Conservation (phyloP, 2,329 filamentous ascomycete species). For the Pseudocercospora musae region DNA sequence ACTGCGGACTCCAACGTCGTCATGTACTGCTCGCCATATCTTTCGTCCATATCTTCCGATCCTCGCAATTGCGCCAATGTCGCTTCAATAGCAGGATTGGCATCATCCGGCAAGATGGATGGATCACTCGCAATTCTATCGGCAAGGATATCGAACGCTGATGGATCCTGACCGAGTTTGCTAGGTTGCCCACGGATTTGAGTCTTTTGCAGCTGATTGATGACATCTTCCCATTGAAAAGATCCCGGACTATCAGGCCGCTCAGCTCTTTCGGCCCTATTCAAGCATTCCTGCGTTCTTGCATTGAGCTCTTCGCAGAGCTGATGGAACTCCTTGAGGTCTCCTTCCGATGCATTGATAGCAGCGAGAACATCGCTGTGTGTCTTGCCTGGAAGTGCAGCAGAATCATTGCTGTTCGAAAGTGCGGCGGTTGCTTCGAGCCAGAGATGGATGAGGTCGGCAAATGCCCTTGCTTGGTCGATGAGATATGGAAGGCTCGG, state of each 20-base stretch:
- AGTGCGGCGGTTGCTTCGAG: conserved; percentile 51
- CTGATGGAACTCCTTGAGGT: conserved; percentile 49
- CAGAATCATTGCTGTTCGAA: conserved; percentile 17
- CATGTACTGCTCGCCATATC: conserved; percentile 14
- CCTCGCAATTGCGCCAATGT: conserved; percentile 22
- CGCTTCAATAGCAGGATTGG: conserved; percentile 29
- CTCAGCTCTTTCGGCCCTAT: conserved; percentile 52
- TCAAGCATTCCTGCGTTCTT: conserved; percentile 50
- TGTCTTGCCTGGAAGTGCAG: conserved; percentile 21
- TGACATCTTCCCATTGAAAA: conserved; percentile 53
- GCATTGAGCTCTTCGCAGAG: conserved; percentile 47
- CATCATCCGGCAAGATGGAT: conserved; percentile 27
- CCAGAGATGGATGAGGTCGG: conserved; percentile 79
- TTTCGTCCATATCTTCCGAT: conserved; percentile 23
- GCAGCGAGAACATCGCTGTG: conserved; percentile 35
- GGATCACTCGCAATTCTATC: conserved; percentile 31
- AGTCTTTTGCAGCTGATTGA: conserved; percentile 42
- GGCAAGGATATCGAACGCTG: conserved; percentile 23
- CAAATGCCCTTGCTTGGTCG: conserved; percentile 81
- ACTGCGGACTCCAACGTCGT: conserved; percentile 8
- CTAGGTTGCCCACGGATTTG: conserved; percentile 27
- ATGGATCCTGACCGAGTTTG: conserved; percentile 20
- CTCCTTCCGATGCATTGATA: conserved; percentile 39
- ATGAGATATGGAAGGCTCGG: conserved; percentile 90
- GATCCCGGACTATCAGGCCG: conserved; percentile 48